Evolutionary conservation across 306 rosid species (phyloP), one percentile per base, ranked within the genome.

Genomic region (Glycine soja): DNA sequence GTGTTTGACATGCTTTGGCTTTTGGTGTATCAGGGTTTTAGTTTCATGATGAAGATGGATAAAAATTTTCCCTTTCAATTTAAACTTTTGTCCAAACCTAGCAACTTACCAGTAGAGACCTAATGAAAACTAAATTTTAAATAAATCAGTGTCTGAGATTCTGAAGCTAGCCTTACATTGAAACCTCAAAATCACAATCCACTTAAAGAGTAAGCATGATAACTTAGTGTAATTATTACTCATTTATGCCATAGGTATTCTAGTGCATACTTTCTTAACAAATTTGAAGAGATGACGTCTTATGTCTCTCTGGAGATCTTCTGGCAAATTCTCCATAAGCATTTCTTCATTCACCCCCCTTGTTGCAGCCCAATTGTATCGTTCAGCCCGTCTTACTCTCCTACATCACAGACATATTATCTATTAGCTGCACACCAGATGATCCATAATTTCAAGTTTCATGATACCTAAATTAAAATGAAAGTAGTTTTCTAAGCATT

Each of bases 341-440:
- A 67, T 64, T 85, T 92, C 96, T 81, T 92, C 98, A 80, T 92
- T 90, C 69, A 90, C 97, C 3, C 98, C 98, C 85, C 98, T 90
- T 53, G 98, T 92, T 40, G 98, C 97, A 50, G 94, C 97, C 98
- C 98, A 94, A 32, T 36, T 88, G 67, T 87, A 94, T 32, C 96
- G 84, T 85, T 94, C 98, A 34, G 97, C 96, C 70, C 82, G 84
- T 46, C 87, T 85, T 36, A 94, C 93, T 83, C 80, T 85, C 97
- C 98, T 94, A 61, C 84, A 78, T 24, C 18, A 54, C 11, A 72
- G 70, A 38, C 15, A 58, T 78, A 18, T 24, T 50, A 61, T 38
- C 40, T 0, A 13, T 57, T 11, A 61, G 58, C 40, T 50, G 30
- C 32, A 61, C 45, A 10, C 45, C 19, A 51, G 19, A 5, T 36